Base-by-base conservation (phyloP, 2,329 filamentous ascomycete genomes). In the Chrysosporium keratinophilum region DNA sequence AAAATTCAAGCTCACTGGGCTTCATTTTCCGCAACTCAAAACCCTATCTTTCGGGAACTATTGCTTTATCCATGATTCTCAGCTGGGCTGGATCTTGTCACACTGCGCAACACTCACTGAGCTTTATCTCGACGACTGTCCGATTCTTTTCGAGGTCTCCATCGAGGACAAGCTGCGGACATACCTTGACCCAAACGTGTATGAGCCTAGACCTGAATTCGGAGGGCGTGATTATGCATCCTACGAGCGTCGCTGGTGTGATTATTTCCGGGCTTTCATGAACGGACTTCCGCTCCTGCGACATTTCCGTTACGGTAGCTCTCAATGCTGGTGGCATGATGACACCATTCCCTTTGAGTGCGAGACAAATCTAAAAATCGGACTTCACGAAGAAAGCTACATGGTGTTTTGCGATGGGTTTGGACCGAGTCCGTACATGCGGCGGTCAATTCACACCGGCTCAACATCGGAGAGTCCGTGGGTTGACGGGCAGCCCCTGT, bases 61-160 rank as follows among this genome's bases (percentile, higher is more conserved):
- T 17, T 64, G 67, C 2, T 75, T 78, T 46, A 65, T 66, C 3
- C 67, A 75, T 34, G 67, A 75, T 17, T 71, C 68, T 64, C 74
- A 78, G 51, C 59, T 76, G 0, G 69, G 72, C 9, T 78, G 74
- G 74, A 68, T 78, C 3, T 54, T 71, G 0, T 67, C 66, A 0
- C 63, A 77, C 2, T 64, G 60, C 3, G 11, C 55, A 0, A 73
- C 72, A 0, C 62, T 78, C 0, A 57, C 68, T 12, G 66, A 71
- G 40, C 59, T 78, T 0, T 67, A 72, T 11, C 62, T 78, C 0
- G 73, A 76, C 41, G 63, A 73, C 51, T 77, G 74, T 50, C 63
- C 67, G 0, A 72, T 74, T 19, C 40, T 64, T 19, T 57, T 37
- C 33, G 55, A 57, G 33, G 54, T 59, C 2, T 43, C 37, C 7